Evolutionary conservation across 257 asterid species (phyloP).

Genomic region (Nyctanthes arbortristis): DNA sequence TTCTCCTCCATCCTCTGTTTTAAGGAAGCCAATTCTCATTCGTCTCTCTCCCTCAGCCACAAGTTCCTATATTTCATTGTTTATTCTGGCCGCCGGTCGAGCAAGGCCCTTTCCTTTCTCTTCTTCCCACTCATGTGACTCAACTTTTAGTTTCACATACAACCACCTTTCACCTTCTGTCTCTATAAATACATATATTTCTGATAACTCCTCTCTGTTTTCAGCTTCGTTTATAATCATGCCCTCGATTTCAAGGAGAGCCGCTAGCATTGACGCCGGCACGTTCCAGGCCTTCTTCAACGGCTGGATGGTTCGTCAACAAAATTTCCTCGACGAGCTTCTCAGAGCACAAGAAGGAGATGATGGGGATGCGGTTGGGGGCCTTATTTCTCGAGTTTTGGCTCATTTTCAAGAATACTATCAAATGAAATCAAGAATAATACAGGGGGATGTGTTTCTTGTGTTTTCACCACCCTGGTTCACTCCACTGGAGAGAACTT

Average conservation of each 20-base stretch:
- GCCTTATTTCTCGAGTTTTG: slow-evolving; percentile 33
- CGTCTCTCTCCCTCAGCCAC: too few relatives aligned
- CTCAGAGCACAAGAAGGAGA: slow-evolving; percentile 19
- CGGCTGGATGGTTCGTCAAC: slow-evolving; percentile 44
- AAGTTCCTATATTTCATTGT: too few relatives aligned
- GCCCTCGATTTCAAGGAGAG: slow-evolving; percentile 15
- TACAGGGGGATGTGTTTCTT: slow-evolving; percentile 33
- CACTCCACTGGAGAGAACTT: slow-evolving; percentile 43
- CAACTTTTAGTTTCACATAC: too few relatives aligned
- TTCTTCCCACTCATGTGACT: too few relatives aligned
- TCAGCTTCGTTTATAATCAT: too few relatives aligned
- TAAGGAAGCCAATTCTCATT: too few relatives aligned
- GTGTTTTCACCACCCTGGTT: slow-evolving; percentile 58
- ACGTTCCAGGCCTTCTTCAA: slow-evolving; percentile 32
- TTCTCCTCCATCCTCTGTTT: too few relatives aligned
- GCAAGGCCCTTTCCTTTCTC: too few relatives aligned
- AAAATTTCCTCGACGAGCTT: slow-evolving; percentile 27
- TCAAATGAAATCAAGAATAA: slow-evolving; percentile 44
- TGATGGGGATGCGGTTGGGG: slow-evolving; percentile 9
- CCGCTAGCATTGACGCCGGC: not conserved
- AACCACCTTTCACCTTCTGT: too few relatives aligned
- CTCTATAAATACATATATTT: too few relatives aligned
- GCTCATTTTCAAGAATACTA: slow-evolving; percentile 51
- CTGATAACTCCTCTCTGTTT: too few relatives aligned
- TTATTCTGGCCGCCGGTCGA: too few relatives aligned